phyloP scores from a whole-genome alignment of 2,329 filamentous ascomycete species.

The Colletotrichum costaricense region DNA sequence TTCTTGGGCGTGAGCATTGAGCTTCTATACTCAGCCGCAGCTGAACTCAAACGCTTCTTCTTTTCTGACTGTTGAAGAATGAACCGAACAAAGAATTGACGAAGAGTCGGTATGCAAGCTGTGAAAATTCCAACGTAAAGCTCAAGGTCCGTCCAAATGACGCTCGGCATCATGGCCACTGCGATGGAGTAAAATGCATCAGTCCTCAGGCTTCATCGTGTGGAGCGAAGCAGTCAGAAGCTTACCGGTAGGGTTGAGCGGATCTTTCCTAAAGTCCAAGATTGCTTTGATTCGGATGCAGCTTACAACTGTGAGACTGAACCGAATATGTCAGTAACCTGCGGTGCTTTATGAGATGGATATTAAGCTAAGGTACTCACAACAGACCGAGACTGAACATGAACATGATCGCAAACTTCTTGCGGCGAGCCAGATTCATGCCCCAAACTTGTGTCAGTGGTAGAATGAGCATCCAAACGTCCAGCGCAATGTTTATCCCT shows the following conservation, averaged over 20 bases:
- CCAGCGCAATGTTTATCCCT: constrained; percentile 18
- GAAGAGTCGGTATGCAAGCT: constrained; percentile 26
- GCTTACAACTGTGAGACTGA: constrained; percentile 17
- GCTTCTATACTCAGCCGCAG: neutral
- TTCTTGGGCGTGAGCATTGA: neutral
- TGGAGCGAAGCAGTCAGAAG: neutral
- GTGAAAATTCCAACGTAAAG: constrained; percentile 23
- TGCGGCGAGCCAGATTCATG: constrained; percentile 20
- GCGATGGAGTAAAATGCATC: neutral
- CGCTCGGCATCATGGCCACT: constrained; percentile 26
- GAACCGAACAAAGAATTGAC: constrained; percentile 30
- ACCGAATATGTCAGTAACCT: neutral
- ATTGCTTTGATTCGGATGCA: neutral
- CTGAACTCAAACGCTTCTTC: constrained; percentile 16
- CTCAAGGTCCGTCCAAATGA: constrained; percentile 24
- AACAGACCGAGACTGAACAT: constrained; percentile 29
- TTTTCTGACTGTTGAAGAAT: constrained; percentile 20
- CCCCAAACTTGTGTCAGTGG: constrained; percentile 11
- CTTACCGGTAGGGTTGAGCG: constrained; percentile 26
- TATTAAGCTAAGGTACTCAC: neutral
- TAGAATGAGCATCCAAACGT: constrained; percentile 25
- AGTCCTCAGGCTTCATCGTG: too few species aligned
- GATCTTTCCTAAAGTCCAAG: constrained; percentile 5
- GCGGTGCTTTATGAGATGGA: too few species aligned
- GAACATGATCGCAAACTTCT: constrained; percentile 17